These are phyloP conservation scores for Monosporascus cannonballus DNA, from an alignment of 2,329 filamentous ascomycete species.

Conservation along the genomic window DNA sequence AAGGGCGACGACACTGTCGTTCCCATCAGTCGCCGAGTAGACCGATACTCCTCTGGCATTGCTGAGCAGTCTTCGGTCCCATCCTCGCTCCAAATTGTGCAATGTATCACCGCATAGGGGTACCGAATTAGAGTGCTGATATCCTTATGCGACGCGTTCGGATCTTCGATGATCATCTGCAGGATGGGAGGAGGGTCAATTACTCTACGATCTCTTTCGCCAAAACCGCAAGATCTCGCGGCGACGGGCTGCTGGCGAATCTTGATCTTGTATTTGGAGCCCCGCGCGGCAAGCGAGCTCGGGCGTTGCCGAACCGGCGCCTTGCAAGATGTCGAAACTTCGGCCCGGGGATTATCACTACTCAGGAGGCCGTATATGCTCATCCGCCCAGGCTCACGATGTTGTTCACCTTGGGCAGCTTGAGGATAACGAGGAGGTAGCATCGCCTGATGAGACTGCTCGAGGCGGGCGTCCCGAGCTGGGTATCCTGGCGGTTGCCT, in stretches of 20 bases:
- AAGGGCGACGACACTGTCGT: slow-evolving; percentile 72
- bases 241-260: slow-evolving; percentile 75
- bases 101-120: slow-evolving; percentile 67
- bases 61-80: slow-evolving; percentile 62
- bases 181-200: slow-evolving; percentile 82
- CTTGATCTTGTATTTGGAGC: slow-evolving; percentile 38
- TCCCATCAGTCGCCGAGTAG: slow-evolving; percentile 73
- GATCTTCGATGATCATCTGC: slow-evolving; percentile 61
- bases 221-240: slow-evolving; percentile 76
- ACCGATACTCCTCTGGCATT: slow-evolving; percentile 65
- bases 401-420: slow-evolving; percentile 15
- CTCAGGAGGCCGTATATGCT: slow-evolving; percentile 25
- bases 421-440: slow-evolving; percentile 13
- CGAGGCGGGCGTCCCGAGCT: slow-evolving; percentile 10
- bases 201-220: slow-evolving; percentile 73
- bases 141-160: slow-evolving; percentile 48
- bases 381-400: slow-evolving; percentile 21
- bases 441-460: slow-evolving; percentile 10
- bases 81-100: slow-evolving; percentile 66
- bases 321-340: slow-evolving; percentile 13
- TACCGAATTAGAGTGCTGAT: slow-evolving; percentile 45
- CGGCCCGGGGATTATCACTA: slow-evolving; percentile 13
- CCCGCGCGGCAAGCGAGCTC: slow-evolving; percentile 6
- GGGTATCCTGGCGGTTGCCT: slow-evolving; percentile 12
- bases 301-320: slow-evolving; percentile 11